Evolutionary conservation across 2,329 filamentous ascomycete species (phyloP).

Genomic region (Monosporascus sp.): DNA sequence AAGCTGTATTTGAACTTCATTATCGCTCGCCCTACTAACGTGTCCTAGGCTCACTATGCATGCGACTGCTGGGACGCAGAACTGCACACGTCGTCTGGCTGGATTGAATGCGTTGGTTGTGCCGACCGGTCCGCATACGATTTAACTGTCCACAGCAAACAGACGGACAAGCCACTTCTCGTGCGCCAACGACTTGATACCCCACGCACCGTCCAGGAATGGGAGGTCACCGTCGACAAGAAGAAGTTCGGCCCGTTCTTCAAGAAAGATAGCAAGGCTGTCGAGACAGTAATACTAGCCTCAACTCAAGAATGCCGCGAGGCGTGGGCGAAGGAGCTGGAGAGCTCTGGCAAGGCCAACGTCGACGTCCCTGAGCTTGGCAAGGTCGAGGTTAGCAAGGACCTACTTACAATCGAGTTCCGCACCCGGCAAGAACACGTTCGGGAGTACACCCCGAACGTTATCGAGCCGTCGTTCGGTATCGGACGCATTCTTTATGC

Average conservation of each 20-base stretch:
- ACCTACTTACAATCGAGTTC: slow-evolving; percentile 79
- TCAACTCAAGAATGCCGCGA: slow-evolving; percentile 78
- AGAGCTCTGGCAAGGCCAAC: slow-evolving; percentile 67
- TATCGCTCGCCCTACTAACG: background rate
- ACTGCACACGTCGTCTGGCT: slow-evolving; percentile 83
- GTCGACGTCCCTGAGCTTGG: slow-evolving; percentile 67
- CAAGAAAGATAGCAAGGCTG: slow-evolving; percentile 86
- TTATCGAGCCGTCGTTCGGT: slow-evolving; percentile 96
- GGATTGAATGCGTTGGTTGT: slow-evolving; percentile 97
- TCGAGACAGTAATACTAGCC: slow-evolving; percentile 72
- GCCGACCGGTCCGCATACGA: slow-evolving; percentile 95
- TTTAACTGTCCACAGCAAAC: slow-evolving; percentile 84
- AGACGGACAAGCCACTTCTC: slow-evolving; percentile 79
- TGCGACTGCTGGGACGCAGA: slow-evolving; percentile 98
- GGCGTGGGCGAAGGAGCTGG: slow-evolving; percentile 68
- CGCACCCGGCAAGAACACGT: slow-evolving; percentile 76
- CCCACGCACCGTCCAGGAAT: slow-evolving; percentile 78
- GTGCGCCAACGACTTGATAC: slow-evolving; percentile 77
- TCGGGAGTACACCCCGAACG: slow-evolving; percentile 89
- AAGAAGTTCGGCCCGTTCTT: slow-evolving; percentile 94
- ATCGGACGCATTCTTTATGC: slow-evolving; percentile 92
- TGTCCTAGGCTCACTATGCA: slow-evolving; percentile 69
- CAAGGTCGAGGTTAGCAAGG: slow-evolving; percentile 73
- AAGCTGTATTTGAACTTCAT: background rate
- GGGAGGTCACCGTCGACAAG: slow-evolving; percentile 81